Evolutionary conservation across 148 eudicot species (phyloP).

Genomic region (Tetragonia tetragonoides): DNA sequence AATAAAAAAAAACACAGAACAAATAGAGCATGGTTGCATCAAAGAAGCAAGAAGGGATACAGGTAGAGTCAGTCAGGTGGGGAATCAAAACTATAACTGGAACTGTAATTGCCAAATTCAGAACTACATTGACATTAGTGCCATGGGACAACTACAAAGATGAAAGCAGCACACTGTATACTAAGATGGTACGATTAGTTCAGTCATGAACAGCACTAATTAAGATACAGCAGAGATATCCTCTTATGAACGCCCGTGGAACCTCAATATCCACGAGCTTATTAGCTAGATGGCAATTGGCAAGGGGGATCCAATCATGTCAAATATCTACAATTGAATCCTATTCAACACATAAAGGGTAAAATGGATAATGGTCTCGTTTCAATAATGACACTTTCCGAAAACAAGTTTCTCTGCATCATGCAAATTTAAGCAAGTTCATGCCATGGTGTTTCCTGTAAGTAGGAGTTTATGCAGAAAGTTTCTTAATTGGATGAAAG

Average conservation of each 20-base stretch:
- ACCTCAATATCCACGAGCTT: too few relatives aligned
- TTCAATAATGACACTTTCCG: not conserved
- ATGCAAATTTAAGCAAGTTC: conserved; percentile 4
- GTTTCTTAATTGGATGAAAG: conserved; percentile 1
- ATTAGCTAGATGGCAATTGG: too few relatives aligned
- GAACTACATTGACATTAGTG: not conserved
- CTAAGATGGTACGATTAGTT: not conserved
- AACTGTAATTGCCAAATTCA: not conserved
- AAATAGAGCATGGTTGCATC: not conserved
- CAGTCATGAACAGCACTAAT: not conserved
- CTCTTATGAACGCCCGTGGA: not conserved
- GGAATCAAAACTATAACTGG: not conserved
- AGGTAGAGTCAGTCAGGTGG: not conserved
- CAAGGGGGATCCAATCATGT: not conserved
- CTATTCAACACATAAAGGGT: not conserved
- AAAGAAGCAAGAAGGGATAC: not conserved
- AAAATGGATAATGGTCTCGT: not conserved
- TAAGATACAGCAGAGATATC: not conserved
- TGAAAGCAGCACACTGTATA: not conserved
- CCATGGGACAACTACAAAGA: not conserved
- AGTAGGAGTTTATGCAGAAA: not conserved
- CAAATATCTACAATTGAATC: not conserved
- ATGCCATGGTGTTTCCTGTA: not conserved
- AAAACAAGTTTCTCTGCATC: not conserved
- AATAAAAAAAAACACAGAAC: too few relatives aligned